Percentiles rank a stretch among this genome's conserved stretches.
Evolutionary conservation across 495 filamentous ascomycete species (phyloP).

Genomic region (Cudoniella acicularis): DNA sequence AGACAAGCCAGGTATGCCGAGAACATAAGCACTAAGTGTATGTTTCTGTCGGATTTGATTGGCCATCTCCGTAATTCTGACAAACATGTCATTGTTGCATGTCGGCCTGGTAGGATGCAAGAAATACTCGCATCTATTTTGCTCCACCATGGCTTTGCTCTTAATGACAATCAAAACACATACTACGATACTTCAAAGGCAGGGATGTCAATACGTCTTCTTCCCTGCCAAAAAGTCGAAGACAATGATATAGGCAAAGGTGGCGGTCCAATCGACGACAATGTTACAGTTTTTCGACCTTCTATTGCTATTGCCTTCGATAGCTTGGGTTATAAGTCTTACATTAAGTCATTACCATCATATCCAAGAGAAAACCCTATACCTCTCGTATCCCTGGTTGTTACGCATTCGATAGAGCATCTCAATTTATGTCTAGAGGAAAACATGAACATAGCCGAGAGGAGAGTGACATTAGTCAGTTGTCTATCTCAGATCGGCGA

Average conservation of each 20-base stretch:
- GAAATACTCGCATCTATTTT: conserved; percentile 23
- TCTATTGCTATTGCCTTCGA: conserved; percentile 25
- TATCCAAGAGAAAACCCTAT: too few relatives aligned
- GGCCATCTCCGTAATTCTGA: background rate
- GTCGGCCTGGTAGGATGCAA: conserved; percentile 22
- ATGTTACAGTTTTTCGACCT: too few relatives aligned
- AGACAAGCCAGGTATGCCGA: conserved; percentile 22
- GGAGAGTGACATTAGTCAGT: conserved; percentile 14
- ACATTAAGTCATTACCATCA: conserved; percentile 4
- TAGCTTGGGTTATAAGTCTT: conserved; percentile 2
- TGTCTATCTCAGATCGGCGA: conserved; percentile 8
- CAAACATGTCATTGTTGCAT: conserved; percentile 18
- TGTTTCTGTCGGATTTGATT: conserved; percentile 22
- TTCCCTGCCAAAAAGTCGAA: conserved; percentile 10
- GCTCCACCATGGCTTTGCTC: conserved; percentile 5
- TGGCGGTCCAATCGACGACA: too few relatives aligned
- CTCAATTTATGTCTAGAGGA: conserved; percentile 14
- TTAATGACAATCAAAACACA: conserved; percentile 3
- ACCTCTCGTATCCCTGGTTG: conserved; percentile 16
- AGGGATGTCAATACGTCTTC: conserved; percentile 12
- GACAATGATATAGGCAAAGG: background rate
- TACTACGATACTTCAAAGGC: background rate
- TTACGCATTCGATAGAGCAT: conserved; percentile 23
- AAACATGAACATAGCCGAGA: conserved; percentile 3
- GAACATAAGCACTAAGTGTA: conserved; percentile 26